Evolutionary conservation across 306 rosid genomes (phyloP).

Genomic region (Hippophae rhamnoides): DNA sequence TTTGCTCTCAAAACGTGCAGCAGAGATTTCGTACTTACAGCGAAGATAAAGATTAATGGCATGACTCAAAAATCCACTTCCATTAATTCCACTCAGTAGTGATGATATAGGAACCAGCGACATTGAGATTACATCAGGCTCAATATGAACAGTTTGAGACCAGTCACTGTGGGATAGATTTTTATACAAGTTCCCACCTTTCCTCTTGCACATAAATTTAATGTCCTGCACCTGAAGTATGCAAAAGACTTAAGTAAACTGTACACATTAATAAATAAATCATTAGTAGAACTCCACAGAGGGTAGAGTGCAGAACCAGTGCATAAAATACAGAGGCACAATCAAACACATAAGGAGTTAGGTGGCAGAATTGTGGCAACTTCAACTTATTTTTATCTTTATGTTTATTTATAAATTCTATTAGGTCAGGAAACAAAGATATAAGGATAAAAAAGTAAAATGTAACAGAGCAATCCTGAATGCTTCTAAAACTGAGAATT

Average conservation of each 20-base stretch:
- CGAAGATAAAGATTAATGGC: slow-evolving; percentile 91
- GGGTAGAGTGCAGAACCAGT: neutral
- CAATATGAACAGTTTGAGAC: slow-evolving; percentile 60
- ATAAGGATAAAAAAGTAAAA: too few species aligned
- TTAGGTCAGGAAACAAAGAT: too few species aligned
- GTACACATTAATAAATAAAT: too few species aligned
- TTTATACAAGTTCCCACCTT: slow-evolving; percentile 58
- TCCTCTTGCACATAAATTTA: slow-evolving; percentile 58
- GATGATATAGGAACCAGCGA: slow-evolving; percentile 70
- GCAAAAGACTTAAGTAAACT: neutral
- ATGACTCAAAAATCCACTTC: slow-evolving; percentile 76
- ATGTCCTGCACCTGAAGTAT: slow-evolving; percentile 51
- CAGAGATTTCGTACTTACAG: slow-evolving; percentile 36
- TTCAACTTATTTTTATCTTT: too few species aligned
- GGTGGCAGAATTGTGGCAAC: too few species aligned
- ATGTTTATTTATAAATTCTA: too few species aligned
- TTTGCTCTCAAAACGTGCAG: neutral
- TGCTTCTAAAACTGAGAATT: too few species aligned
- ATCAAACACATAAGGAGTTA: too few species aligned
- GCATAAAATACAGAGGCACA: neutral
- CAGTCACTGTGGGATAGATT: slow-evolving; percentile 58
- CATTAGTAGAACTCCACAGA: neutral
- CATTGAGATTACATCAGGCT: slow-evolving; percentile 58
- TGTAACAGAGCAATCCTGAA: too few species aligned
- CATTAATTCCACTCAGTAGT: slow-evolving; percentile 70